Percentiles rank a stretch among this genome's conserved stretches.
These are phyloP conservation scores for Boletus reticuloceps DNA, from an alignment of 768 basidiomycete species.

Conservation along the genomic window DNA sequence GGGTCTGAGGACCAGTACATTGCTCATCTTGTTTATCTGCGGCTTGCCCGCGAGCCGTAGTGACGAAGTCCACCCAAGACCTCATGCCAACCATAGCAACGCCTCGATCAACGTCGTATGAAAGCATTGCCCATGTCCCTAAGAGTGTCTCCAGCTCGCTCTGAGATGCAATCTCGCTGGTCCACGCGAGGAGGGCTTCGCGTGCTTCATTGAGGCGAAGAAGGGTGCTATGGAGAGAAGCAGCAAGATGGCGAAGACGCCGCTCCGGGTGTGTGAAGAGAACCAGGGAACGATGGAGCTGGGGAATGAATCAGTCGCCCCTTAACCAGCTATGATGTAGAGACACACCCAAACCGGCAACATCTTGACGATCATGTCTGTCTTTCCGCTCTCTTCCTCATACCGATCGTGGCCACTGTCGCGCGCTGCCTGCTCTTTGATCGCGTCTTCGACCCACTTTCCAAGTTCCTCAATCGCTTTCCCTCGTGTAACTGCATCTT, in stretches of 20 bases:
- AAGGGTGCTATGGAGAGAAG: slow-evolving; percentile 61
- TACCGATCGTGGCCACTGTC: slow-evolving; percentile 9
- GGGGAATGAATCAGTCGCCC: slow-evolving; percentile 4
- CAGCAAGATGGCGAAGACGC: slow-evolving; percentile 62
- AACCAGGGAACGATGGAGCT: slow-evolving; percentile 87
- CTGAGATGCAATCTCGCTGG: slow-evolving; percentile 45
- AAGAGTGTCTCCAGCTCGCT: slow-evolving; percentile 56
- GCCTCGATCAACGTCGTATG: slow-evolving; percentile 68
- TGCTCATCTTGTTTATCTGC: slow-evolving; percentile 2
- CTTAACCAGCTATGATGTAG: neutral
- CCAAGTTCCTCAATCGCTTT: slow-evolving; percentile 83
- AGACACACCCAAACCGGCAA: slow-evolving; percentile 87
- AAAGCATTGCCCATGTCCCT: slow-evolving; percentile 71
- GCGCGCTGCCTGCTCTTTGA: slow-evolving; percentile 42
- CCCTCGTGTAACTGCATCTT: slow-evolving; percentile 80
- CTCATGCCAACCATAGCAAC: slow-evolving; percentile 50
- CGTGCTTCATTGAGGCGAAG: slow-evolving; percentile 52
- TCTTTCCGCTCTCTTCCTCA: slow-evolving; percentile 17
- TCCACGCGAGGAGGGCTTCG: slow-evolving; percentile 48
- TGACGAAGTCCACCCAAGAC: slow-evolving; percentile 50
- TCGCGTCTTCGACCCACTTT: slow-evolving; percentile 60
- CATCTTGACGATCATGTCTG: slow-evolving; percentile 48
- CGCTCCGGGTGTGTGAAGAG: slow-evolving; percentile 80
- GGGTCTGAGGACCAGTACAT: neutral
- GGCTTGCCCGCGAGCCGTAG: slow-evolving; percentile 1